phyloP scores from a whole-genome alignment of 2,329 filamentous ascomycete species.

The Ophiostoma angusticollis region DNA sequence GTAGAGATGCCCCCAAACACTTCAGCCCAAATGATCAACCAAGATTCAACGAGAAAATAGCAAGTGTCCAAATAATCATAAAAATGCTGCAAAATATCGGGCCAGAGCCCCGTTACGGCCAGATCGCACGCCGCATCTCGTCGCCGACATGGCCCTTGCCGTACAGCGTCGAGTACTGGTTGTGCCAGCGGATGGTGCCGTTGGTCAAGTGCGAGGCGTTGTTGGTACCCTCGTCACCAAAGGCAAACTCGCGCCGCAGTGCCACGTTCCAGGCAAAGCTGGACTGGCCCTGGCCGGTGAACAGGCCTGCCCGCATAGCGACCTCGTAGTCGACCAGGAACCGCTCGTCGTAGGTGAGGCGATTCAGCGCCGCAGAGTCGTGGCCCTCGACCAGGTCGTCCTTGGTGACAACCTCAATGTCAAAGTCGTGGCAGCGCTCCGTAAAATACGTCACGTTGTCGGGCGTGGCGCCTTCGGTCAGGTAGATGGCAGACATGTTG shows the following conservation, averaged over 20 bases:
- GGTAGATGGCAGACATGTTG: slow-evolving; percentile 25
- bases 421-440: slow-evolving; percentile 22
- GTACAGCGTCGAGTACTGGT: slow-evolving; percentile 22
- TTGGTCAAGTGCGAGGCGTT: slow-evolving; percentile 8
- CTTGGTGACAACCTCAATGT: slow-evolving; percentile 30
- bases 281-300: slow-evolving; percentile 31
- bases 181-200: slow-evolving; percentile 20
- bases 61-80: too few relatives aligned
- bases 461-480: slow-evolving; percentile 28
- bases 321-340: slow-evolving; percentile 39
- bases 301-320: slow-evolving; percentile 28
- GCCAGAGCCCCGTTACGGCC: slow-evolving; percentile 19
- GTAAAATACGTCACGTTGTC: slow-evolving; percentile 25
- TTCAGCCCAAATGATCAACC: not conserved
- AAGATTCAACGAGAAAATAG: too few relatives aligned
- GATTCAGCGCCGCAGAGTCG: slow-evolving; percentile 23
- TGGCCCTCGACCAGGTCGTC: slow-evolving; percentile 26
- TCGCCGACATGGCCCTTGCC: slow-evolving; percentile 14
- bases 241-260: slow-evolving; percentile 23
- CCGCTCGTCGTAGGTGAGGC: slow-evolving; percentile 35
- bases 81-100: too few relatives aligned
- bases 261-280: slow-evolving; percentile 36
- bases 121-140: slow-evolving; percentile 15
- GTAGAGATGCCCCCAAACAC: too few relatives aligned
- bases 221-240: slow-evolving; percentile 11